Evolutionary conservation across 306 rosid species (phyloP).

Genomic region (Morella rubra): DNA sequence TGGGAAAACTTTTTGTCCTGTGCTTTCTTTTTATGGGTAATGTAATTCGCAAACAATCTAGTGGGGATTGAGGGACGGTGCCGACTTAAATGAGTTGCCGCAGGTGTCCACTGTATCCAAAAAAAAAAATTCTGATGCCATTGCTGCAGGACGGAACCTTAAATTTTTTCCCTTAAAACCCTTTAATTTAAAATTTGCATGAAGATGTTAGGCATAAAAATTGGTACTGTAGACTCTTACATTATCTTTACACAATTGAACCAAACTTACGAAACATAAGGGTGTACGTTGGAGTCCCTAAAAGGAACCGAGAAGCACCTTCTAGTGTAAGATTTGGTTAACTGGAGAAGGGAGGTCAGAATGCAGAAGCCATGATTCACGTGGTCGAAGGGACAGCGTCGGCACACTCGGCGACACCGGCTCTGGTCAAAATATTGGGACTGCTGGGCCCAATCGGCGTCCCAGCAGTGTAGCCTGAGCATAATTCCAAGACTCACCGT

Average conservation of each 20-base stretch:
- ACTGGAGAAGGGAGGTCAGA: neutral
- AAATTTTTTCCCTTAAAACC: no score
- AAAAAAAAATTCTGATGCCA: no score
- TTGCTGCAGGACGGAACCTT: no score
- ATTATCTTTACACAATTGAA: no score
- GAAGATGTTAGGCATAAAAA: no score
- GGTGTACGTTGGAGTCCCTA: no score
- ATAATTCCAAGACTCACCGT: no score
- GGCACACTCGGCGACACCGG: neutral
- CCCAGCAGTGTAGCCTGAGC: no score
- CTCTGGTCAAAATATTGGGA: neutral
- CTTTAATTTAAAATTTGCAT: no score
- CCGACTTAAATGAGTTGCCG: neutral
- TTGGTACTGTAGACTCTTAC: no score
- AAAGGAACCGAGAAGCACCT: neutral
- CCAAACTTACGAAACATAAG: no score
- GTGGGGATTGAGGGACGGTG: conserved; percentile 1
- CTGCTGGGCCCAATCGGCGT: neutral
- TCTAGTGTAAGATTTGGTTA: neutral
- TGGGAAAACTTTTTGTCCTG: no score
- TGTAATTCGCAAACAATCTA: neutral
- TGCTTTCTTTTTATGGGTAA: neutral
- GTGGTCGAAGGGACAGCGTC: neutral
- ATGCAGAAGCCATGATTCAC: neutral
- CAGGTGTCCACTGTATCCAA: neutral